Evolutionary conservation across 2,329 filamentous ascomycete genomes (phyloP), one percentile per base, ranked within the genome.

Genomic region (Talaromyces atroroseus): DNA sequence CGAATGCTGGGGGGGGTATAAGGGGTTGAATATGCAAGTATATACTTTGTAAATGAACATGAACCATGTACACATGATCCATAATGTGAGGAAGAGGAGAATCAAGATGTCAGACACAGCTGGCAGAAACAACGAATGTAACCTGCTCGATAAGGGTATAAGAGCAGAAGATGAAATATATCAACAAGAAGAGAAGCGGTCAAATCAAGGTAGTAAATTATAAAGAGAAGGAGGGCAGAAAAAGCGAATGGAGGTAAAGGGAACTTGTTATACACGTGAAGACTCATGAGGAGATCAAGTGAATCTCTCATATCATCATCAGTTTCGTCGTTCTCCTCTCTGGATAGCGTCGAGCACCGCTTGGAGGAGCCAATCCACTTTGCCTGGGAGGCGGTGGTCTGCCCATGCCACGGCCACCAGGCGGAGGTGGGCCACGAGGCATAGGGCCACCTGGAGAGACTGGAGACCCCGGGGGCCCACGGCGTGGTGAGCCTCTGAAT

Each of bases 321-420:
- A 79, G 65, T 65, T 65, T 73, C 57, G 77, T 79, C 8, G 75
- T 78, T 62, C 77, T 71, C 59, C 77, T 70, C 65, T 79, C 76
- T 1, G 77, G 77, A 65, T 77, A 77, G 26, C 74, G 72, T 48
- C 73, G 67, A 20, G 70, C 65, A 21, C 68, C 64, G 6, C 67
- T 62, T 2, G 65, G 62, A 24, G 69, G 65, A 24, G 57, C 44
- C 29, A 56, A 23, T 45, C 46, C 42, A 16, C 52, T 34, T 47
- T 49, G 50, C 16, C 38, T 51, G 4, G 57, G 42, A 16, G 50
- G 57, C 8, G 57, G 57, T 16, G 53, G 53, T 64, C 61, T 56
- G 64, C 55, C 50, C 61, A 58, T 58, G n/a, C 56, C 59, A 60
- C 62, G 58, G 59, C 65, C 64, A 32, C 60, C 62, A 16, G 66